Conservation (phyloP, 2,329 filamentous ascomycete species). For the Knoxdaviesia proteae region DNA sequence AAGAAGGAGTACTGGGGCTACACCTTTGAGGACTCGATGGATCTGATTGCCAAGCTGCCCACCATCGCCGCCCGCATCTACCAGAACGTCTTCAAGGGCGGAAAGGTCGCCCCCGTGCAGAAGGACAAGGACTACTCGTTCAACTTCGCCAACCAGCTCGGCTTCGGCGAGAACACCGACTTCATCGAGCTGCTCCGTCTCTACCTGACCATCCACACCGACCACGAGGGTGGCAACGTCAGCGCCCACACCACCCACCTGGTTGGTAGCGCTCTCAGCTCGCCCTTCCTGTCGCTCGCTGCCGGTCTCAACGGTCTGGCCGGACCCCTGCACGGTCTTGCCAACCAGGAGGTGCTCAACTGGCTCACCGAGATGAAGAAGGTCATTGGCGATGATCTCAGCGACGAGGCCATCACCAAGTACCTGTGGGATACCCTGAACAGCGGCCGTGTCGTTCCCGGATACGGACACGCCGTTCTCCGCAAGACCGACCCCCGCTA, state of each 20-base stretch:
- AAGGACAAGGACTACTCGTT: constrained; percentile 99
- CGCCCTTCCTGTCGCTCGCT: constrained; percentile 87
- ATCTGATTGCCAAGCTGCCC: constrained; percentile 97
- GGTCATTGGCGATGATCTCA: constrained; percentile 77
- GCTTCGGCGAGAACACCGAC: constrained; percentile 84
- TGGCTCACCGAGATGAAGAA: constrained; percentile 99
- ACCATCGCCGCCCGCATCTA: constrained; percentile 97
- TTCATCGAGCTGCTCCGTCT: constrained; percentile 97
- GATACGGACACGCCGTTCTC: constrained; percentile 96
- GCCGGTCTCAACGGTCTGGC: constrained; percentile 96
- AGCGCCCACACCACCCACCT: constrained; percentile 96
- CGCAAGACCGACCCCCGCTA: constrained; percentile 99
- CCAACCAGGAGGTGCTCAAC: constrained; percentile 98
- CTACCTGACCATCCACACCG: constrained; percentile 98
- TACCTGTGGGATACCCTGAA: constrained; percentile 98
- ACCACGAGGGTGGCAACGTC: constrained; percentile 99
- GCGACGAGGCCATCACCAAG: constrained; percentile 89
- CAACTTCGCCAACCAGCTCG: constrained; percentile 99
- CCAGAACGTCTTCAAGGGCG: constrained; percentile 99
- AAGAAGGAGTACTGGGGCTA: constrained; percentile 99
- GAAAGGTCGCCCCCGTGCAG: constrained; percentile 87
- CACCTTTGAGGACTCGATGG: constrained; percentile 99
- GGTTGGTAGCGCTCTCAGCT: constrained; percentile 90
- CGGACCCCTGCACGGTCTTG: constrained; percentile 93
- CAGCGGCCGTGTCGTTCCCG: constrained; percentile 83